Base-by-base conservation (phyloP, 2,329 filamentous ascomycete genomes). In the Cordyceps javanica region DNA sequence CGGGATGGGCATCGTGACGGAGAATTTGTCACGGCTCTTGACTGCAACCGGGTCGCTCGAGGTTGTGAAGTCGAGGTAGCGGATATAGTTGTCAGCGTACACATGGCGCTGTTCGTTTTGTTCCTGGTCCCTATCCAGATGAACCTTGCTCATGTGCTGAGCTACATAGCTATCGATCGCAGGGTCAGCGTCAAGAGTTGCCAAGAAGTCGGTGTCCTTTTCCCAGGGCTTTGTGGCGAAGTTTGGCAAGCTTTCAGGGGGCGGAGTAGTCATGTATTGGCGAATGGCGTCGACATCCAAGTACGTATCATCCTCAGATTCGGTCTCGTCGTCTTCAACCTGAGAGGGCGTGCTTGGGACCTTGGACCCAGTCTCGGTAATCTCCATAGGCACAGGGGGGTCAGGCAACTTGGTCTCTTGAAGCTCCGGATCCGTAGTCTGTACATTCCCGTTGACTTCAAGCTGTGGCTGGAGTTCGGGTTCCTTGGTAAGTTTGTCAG, bases 21-120 rank as follows among this genome's bases (percentile, higher is more conserved):
- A 73, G 56, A 82, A 82, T 55, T 81, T 82, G 10, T 82, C 79
- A 25, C 81, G 75, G 60, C 78, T 82, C 64, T 80, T 82, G 16
- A 78, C 67, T 1, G 82, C 81, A 9, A 75, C 73, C 2, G 80
- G 78, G 48, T 84, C 81, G 59, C 76, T 75, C 1, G 82, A 84
- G 60, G 76, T 68, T 8, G 82, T 84, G 59, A 82, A 85, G 9
- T 77, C 70, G 3, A 84, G 72, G 60, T 85, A 85, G 1, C 67
- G 65, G 38, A 75, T 69, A 60, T 84, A 85, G 9, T 76, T 79
- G 1, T 69, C 68, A 0, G 71, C 67, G 60, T 84, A 84, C 2
- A 68, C 61, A 39, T 73, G 66, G 50, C 72, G 75, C 36, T 69
- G 65, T 7, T 68, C 66, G 0, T 70, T 67, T 60, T 82, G 76